Percentiles rank a stretch among this genome's conserved stretches.
phyloP scores from a whole-genome alignment of 805 yeast species.

The Myxozyma vanderwaltii region DNA sequence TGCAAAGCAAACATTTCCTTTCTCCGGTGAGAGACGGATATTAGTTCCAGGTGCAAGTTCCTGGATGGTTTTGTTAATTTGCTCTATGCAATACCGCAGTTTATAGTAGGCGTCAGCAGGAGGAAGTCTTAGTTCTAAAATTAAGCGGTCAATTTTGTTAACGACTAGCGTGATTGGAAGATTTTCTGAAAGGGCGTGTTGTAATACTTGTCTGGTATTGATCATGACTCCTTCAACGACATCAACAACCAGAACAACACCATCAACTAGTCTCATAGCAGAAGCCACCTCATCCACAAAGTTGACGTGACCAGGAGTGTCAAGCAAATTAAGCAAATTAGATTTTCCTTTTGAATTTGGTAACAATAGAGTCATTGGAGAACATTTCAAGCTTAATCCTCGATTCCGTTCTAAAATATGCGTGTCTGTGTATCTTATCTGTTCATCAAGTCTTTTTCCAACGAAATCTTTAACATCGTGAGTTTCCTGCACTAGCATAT shows the following conservation, averaged over 20 bases:
- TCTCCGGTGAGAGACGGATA: constrained; percentile 56
- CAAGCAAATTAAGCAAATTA: constrained; percentile 63
- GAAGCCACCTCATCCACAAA: constrained; percentile 74
- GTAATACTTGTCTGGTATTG: constrained; percentile 53
- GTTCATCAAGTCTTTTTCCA: constrained; percentile 47
- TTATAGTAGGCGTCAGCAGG: constrained; percentile 74
- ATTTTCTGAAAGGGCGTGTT: constrained; percentile 53
- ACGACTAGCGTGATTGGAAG: constrained; percentile 62
- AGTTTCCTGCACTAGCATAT: constrained; percentile 65
- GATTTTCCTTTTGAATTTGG: constrained; percentile 59
- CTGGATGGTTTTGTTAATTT: constrained; percentile 58
- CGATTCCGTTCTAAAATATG: constrained; percentile 68
- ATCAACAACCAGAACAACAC: constrained; percentile 73
- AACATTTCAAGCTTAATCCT: constrained; percentile 65
- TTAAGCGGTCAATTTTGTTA: constrained; percentile 83
- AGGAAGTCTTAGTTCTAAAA: constrained; percentile 75
- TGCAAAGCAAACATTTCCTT: constrained; percentile 72
- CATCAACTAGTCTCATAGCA: constrained; percentile 62
- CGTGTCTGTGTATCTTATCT: constrained; percentile 69
- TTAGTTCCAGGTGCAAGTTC: constrained; percentile 13
- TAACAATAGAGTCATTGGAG: constrained; percentile 63
- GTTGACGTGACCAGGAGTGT: constrained; percentile 90
- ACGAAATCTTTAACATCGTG: constrained; percentile 51
- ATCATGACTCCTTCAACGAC: constrained; percentile 77
- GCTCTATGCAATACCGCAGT: constrained; percentile 59